Percentiles rank a stretch among this genome's conserved stretches.
These are phyloP conservation scores for Cladosporium velox DNA, from an alignment of 2,329 filamentous ascomycete species.

Conservation along the genomic window DNA sequence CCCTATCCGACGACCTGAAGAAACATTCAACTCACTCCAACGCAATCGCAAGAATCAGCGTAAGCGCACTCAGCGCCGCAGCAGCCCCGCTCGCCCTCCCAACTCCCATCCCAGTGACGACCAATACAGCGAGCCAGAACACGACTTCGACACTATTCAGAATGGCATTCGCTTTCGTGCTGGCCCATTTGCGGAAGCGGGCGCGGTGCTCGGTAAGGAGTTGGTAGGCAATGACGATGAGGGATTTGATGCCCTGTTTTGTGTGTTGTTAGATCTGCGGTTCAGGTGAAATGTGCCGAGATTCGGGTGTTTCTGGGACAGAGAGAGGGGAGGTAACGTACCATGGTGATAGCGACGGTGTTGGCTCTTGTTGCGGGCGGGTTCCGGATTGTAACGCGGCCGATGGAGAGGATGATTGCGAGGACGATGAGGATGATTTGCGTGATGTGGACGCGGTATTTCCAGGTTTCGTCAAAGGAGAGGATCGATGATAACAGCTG, in stretches of 20 bases:
- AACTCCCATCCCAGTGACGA: conserved; percentile 21
- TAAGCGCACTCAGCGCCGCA: conserved; percentile 6
- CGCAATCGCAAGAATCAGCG: conserved; percentile 7
- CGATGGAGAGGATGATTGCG: conserved; percentile 23
- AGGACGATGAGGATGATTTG: conserved; percentile 23
- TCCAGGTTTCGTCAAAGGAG: conserved; percentile 14
- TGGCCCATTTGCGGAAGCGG: conserved; percentile 41
- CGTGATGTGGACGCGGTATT: conserved; percentile 24
- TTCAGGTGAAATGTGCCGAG: too few relatives aligned
- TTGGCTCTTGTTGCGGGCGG: conserved; percentile 25
- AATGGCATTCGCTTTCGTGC: conserved; percentile 45
- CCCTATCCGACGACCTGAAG: neutral
- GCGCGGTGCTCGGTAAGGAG: conserved; percentile 42
- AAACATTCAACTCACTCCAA: conserved; percentile 5
- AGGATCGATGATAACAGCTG: conserved; percentile 1
- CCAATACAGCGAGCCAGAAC: conserved; percentile 45
- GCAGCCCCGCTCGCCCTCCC: neutral
- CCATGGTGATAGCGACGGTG: conserved; percentile 22
- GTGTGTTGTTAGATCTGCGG: neutral
- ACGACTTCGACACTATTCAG: conserved; percentile 46
- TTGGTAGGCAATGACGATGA: conserved; percentile 46
- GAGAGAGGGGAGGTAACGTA: neutral
- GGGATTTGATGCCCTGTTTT: conserved; percentile 39
- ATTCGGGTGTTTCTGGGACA: neutral
- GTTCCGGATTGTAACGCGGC: conserved; percentile 24